Evolutionary conservation across 1,284 basidiomycete genomes (phyloP), one percentile per base, ranked within the genome.

Genomic region (Tausonia pullulans): DNA sequence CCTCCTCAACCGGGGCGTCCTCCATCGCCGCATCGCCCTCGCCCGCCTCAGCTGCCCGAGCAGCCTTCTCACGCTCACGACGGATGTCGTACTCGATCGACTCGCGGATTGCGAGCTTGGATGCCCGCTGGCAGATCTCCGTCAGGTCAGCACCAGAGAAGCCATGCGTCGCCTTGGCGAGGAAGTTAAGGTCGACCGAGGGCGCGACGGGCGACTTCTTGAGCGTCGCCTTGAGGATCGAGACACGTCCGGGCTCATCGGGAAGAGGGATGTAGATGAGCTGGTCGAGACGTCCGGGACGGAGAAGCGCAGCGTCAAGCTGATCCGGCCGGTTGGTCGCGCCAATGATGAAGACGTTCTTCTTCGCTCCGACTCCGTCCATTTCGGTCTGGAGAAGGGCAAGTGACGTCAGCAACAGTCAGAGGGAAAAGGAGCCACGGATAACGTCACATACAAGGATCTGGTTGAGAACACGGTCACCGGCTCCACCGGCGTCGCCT

Each of bases 71-170:
- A 61, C 89, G 81, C 60, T 86, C 83, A 67, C 75, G 80, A 70
- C 87, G 82, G 73, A 98, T 89, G 76, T 98, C 96, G 5, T 88
- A 79, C 74, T 98, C 94, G 72, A 99, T 99, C 69, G 86, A 89
- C 75, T 89, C 90, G 54, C 96, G 85, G 74, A 99, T 96, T 2
- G 92, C 92, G 49, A 62, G 62, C 81, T 99, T 99, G 68, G 93
- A 95, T 9, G 95, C 89, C 68, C 96, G 86, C 78, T 98, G 94
- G 75, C 95, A 98, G 73, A 98, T 96, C 78, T 98, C 96, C 11
- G 95, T 96, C 70, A 98, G 80, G 84, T 99, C 96, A 66, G 96
- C 96, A 86, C 96, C 96, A 73, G 95, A 98, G 85, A 90, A 99
- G 14, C 96, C 95, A 73, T 97, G 91, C 9, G 95, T 97, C 77